phyloP scores from a whole-genome alignment of 2,329 filamentous ascomycete species.

The Exserohilum rostratum region DNA sequence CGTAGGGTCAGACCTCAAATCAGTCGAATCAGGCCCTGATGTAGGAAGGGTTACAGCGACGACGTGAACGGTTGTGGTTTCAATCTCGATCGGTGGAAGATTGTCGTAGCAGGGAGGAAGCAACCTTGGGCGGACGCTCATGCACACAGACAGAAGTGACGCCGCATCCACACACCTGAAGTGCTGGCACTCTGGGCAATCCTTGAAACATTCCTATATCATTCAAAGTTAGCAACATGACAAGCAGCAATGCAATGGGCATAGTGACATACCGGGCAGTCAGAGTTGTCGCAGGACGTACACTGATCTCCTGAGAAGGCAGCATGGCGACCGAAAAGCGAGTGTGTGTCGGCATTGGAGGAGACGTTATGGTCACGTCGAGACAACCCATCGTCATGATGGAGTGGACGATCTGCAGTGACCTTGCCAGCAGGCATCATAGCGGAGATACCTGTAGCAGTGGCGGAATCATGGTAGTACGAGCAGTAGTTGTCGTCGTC shows the following conservation, averaged over 20 bases:
- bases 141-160: constrained; percentile 1
- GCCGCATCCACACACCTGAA: not conserved
- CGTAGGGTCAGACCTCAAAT: too few species aligned
- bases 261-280: constrained; percentile 2
- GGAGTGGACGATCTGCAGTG: too few species aligned
- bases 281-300: not conserved
- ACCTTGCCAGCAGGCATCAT: not conserved
- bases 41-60: not conserved
- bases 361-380: not conserved
- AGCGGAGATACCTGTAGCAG: not conserved
- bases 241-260: not conserved
- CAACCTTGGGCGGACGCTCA: constrained; percentile 7
- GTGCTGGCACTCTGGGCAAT: constrained; percentile 4
- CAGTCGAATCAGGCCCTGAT: too few species aligned
- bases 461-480: constrained; percentile 2
- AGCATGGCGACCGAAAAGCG: not conserved
- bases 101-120: constrained; percentile 2
- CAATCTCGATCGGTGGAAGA: not conserved
- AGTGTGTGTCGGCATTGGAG: not conserved
- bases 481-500: constrained; percentile 9
- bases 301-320: constrained; percentile 2
- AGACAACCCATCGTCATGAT: not conserved
- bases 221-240: not conserved
- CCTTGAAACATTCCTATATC: constrained; percentile 1
- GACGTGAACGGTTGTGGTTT: constrained; percentile 1